A percentile compares a stretch with the other conserved stretches of the same genome.
phyloP scores from a whole-genome alignment of 2,329 filamentous ascomycete genomes.

The Beauveria brongniartii region DNA sequence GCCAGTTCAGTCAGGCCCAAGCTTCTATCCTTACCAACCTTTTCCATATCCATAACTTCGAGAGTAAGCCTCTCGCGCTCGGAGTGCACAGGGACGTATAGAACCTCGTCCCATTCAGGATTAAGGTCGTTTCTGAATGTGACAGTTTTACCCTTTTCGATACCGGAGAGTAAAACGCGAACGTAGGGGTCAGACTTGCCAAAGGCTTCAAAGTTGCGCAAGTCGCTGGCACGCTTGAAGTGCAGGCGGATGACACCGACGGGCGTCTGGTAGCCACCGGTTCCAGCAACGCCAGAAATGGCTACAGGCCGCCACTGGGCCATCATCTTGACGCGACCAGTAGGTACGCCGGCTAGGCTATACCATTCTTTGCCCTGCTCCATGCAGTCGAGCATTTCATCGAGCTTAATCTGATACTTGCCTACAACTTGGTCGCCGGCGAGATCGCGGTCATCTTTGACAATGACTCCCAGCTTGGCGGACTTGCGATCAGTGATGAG shows the following conservation, averaged over 20 bases:
- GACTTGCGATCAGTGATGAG: conserved; percentile 89
- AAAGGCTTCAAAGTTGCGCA: conserved; percentile 89
- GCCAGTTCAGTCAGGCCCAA: conserved; percentile 74
- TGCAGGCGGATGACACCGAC: conserved; percentile 94
- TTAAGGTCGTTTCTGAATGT: conserved; percentile 95
- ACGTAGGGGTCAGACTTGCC: conserved; percentile 97
- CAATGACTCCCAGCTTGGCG: conserved; percentile 80
- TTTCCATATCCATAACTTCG: conserved; percentile 96
- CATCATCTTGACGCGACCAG: conserved; percentile 81
- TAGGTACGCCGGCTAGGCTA: conserved; percentile 71
- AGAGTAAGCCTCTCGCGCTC: conserved; percentile 73
- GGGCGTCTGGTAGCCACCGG: conserved; percentile 84
- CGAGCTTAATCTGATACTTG: conserved; percentile 89
- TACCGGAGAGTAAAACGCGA: conserved; percentile 78
- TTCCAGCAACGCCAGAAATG: conserved; percentile 69
- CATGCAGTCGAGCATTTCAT: conserved; percentile 86
- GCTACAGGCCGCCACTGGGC: conserved; percentile 94
- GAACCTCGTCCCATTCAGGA: conserved; percentile 90
- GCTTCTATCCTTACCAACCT: conserved; percentile 80
- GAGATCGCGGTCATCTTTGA: conserved; percentile 93
- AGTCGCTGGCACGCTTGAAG: conserved; percentile 71
- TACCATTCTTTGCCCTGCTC: conserved; percentile 96
- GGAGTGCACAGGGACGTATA: conserved; percentile 88
- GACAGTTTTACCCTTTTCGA: conserved; percentile 86
- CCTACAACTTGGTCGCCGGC: conserved; percentile 76